Evolutionary conservation across 1,139 yeast genomes (phyloP), one percentile per base, ranked within the genome.

Genomic region (Kodamaea derodonti): DNA sequence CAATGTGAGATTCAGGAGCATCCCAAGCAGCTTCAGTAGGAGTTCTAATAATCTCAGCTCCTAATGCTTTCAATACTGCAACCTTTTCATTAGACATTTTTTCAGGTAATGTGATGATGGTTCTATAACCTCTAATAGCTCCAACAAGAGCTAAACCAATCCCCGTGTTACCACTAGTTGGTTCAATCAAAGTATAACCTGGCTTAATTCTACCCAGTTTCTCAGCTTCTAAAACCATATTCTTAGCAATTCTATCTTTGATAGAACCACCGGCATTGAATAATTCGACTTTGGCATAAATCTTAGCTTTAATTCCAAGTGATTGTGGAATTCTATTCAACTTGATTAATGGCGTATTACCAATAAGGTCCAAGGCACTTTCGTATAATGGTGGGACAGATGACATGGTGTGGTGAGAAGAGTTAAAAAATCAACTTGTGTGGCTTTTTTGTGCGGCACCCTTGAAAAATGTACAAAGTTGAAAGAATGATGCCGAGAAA

Each of bases 1-100:
- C 95, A 57, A 86, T 85, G 54, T 86, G 95, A 26, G 92, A 81
- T 61, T 86, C 95, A 32, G 95, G 95, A 32, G 95, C 76, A 54
- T 86, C 95, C 87, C 90, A 86, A 2, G 95, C 95, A 29, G 95
- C 95, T 52, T 84, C 95, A 30, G 94, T 86, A 34, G 95, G 95
- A 14, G 95, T 86, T 69, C 95, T 78, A 46, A 86, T 84, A 56
- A 86, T 85, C 58, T 85, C 95, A 27, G 95, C 95, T 36, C 95
- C 95, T 39, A 86, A 70, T 3, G 95, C 95, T 62, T 85, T 85
- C 59, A 86, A 74, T 6, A 86, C 95, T 32, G 90, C 78, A 24
- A 86, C 95, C 59, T 86, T 86, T 58, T 86, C 95, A 57, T 85
- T 85, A 26, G 94, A 84, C 95, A 86, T 86, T 66, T 86, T 86